Base-by-base conservation (phyloP, 495 filamentous ascomycete species). In the Penicillium waksmanii region DNA sequence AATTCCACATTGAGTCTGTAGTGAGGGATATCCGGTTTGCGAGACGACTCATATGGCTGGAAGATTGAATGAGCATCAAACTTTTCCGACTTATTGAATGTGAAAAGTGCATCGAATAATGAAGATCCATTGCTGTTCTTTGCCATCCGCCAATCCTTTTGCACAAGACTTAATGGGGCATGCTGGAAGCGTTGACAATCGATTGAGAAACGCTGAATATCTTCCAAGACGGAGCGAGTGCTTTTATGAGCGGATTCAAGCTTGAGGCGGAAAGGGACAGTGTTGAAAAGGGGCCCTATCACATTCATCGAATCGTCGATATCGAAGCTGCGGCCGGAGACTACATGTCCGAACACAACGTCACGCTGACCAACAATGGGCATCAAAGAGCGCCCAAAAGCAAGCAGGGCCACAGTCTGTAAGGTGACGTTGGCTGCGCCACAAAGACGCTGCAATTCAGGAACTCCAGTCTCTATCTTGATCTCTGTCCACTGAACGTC, bases 221-320 rank as follows among this genome's bases (percentile, higher is more conserved):
- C 12, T 2, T 36, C 35, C 27, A 58, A 25, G 21, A 19, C 23
- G 0, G 55, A 54, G 2, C 42, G 48, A n/a, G 33, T 53, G 13
- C 40, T 62, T 38, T 51, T 15, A 3, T 49, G 33, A 40, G 38
- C 27, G 11, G 62, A 44, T 23, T 71, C 53, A 5, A 80, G 19
- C 13, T 67, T 66, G 15, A 84, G 51, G 23, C 77, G 71, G 62
- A 87, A 87, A 3, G 91, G 89, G 1, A 95, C 71, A 0, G 90
- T 93, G 69, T 93, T 95, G 77, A 95, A 92, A 5, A 93, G 66
- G 1, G 91, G 91, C 0, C 91, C 91, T 27, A 89, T 81, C 9
- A 86, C 77, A 3, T 75, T 47, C 60, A 40, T 40, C 43, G 17
- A 42, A 5, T 47, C 13, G 0, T 54, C 54, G 19, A 18, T 31